Percentiles rank a stretch among this genome's conserved stretches.
These are phyloP conservation scores for Collybiopsis luxurians DNA, from an alignment of 768 basidiomycete species.

Conservation along the genomic window DNA sequence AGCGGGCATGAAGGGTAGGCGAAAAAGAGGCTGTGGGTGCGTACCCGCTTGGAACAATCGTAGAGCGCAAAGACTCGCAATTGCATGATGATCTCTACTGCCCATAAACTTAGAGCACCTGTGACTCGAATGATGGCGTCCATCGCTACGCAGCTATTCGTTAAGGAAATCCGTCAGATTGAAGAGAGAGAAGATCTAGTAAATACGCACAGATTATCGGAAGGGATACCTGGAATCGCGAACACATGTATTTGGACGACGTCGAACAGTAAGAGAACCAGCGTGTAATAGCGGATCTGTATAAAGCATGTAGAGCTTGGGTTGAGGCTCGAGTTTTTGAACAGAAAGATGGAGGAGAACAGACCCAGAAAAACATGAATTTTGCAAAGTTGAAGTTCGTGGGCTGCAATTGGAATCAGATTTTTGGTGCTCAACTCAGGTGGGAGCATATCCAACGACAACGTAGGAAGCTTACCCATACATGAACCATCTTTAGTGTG, in stretches of 20 bases:
- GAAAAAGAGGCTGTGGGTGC: background rate
- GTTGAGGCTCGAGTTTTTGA: background rate
- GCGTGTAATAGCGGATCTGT: conserved; percentile 37
- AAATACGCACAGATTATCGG: conserved; percentile 30
- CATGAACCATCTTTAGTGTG: conserved; percentile 28
- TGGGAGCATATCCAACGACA: background rate
- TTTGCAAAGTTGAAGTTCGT: conserved; percentile 32
- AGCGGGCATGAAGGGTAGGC: background rate
- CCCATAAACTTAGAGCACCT: conserved; percentile 45
- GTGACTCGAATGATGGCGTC: conserved; percentile 40
- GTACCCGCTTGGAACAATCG: conserved; percentile 35
- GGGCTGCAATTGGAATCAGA: conserved; percentile 22
- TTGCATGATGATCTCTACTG: conserved; percentile 48
- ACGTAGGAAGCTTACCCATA: conserved; percentile 30
- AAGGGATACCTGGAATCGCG: conserved; percentile 33
- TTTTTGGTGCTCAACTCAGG: background rate
- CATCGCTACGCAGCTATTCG: conserved; percentile 38
- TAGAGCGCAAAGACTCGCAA: conserved; percentile 43
- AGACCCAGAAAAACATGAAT: conserved; percentile 41
- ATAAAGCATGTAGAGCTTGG: background rate
- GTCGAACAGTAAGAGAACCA: conserved; percentile 40
- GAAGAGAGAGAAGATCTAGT: background rate
- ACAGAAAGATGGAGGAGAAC: too few species aligned
- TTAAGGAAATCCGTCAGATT: background rate
- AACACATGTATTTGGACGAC: conserved; percentile 44